Conservation (phyloP, 257 asterid species). For the Solanum lignicaule region DNA sequence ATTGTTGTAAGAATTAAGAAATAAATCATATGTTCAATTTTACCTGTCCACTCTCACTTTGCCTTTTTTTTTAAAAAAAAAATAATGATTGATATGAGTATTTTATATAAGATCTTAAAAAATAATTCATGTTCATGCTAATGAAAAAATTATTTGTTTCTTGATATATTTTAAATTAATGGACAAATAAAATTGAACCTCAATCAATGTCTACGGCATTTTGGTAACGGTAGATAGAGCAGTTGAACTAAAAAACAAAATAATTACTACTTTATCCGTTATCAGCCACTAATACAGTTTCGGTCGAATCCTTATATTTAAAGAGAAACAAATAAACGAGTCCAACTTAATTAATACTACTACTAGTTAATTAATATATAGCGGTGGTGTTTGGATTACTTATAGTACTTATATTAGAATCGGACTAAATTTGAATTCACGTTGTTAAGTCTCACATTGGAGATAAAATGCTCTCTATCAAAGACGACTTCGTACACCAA, state of each 20-base stretch:
- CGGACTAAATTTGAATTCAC: no score
- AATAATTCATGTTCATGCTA: background rate
- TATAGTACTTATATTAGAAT: background rate
- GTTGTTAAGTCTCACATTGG: no score
- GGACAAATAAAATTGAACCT: background rate
- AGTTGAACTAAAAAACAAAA: background rate
- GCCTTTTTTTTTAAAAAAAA: background rate
- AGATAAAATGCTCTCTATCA: background rate
- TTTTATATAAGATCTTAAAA: no score
- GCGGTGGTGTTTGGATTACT: background rate
- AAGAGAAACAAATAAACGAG: background rate
- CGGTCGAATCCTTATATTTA: background rate
- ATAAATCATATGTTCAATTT: background rate
- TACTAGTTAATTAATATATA: background rate
- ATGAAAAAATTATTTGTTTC: background rate
- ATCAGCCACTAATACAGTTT: background rate
- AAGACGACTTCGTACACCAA: no score
- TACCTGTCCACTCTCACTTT: background rate
- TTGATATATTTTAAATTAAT: no score
- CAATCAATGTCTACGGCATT: background rate
- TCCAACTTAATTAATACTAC: background rate
- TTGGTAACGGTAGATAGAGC: background rate
- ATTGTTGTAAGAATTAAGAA: background rate
- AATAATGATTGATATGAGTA: no score
- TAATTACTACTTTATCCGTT: background rate